Evolutionary conservation across 2,329 filamentous ascomycete genomes (phyloP), one percentile per base, ranked within the genome.

Genomic region (Pestalotiopsis sp.): DNA sequence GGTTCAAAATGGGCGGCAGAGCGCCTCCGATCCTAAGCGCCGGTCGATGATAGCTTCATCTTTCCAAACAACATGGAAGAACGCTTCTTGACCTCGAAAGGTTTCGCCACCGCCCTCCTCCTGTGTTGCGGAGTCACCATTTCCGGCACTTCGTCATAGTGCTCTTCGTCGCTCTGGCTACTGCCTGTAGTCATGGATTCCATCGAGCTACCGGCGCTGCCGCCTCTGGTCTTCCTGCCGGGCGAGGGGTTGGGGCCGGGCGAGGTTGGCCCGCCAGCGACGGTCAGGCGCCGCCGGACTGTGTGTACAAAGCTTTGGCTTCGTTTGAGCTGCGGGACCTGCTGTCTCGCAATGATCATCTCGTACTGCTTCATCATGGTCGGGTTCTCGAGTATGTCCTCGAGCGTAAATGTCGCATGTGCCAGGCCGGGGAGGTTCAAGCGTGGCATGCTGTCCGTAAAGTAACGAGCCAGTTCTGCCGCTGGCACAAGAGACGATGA

Each of bases 301-400:
- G 74, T 75, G 36, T 71, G 64, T 14, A 68, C 69, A 20, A 74
- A 72, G 64, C 73, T 77, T 38, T 66, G 71, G 9, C 69, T 73
- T 56, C 69, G 74, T 52, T 66, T 72, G 12, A 73, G 41, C 25
- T 73, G 70, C 9, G 72, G 66, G 9, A 60, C 60, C 52, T 75
- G 74, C 65, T 74, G 73, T 64, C 76, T 77, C 1, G 76, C 72
- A 31, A 79, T 75, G 66, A 79, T 77, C 56, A 79, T 67, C 69
- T 85, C 84, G 69, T 85, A 82, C 68, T 88, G 86, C 17, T 80
- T 77, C 52, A 80, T 76, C 81, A 87, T 85, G 25, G 84, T 86
- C 5, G 86, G 84, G 70, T 86, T 76, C 13, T 83, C 77, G n/a
- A 87, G 75, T 25, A 88, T 79, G 39, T 87, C 85, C 63, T 85